Evolutionary conservation across 495 filamentous ascomycete species (phyloP).

Genomic region (Daldinia caldariorum): DNA sequence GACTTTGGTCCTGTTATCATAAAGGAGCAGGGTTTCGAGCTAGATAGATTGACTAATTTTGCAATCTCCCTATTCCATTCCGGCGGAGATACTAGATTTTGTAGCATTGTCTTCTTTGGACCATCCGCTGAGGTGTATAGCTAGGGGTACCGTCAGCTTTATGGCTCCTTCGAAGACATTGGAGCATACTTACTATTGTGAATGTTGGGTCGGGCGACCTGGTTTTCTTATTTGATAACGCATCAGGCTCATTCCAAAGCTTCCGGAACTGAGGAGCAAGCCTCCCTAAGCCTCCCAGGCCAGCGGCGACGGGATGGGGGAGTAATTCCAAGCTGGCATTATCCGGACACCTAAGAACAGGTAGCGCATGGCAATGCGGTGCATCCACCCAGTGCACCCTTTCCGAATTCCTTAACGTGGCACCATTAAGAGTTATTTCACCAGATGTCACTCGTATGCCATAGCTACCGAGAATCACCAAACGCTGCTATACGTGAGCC

Average conservation of each 20-base stretch:
- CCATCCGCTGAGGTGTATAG: conserved; percentile 58
- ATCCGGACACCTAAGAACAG: conserved; percentile 69
- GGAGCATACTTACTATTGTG: conserved; percentile 49
- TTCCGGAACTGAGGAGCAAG: conserved; percentile 76
- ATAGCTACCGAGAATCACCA: conserved; percentile 78
- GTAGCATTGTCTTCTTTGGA: conserved; percentile 58
- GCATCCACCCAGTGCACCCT: conserved; percentile 71
- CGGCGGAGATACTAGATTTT: conserved; percentile 69
- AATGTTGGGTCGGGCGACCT: conserved; percentile 44
- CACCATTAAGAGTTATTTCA: conserved; percentile 73
- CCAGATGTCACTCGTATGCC: conserved; percentile 70
- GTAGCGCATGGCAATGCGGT: conserved; percentile 79
- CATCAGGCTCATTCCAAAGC: conserved; percentile 71
- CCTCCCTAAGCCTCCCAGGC: conserved; percentile 65
- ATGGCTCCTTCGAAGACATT: not conserved
- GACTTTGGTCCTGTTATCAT: conserved; percentile 83
- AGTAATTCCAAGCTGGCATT: conserved; percentile 61
- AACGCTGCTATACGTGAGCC: conserved; percentile 56
- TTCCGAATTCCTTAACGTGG: conserved; percentile 65
- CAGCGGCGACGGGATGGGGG: conserved; percentile 60
- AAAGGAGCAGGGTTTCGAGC: conserved; percentile 56
- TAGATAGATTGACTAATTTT: conserved; percentile 51
- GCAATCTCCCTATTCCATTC: conserved; percentile 69
- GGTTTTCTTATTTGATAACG: conserved; percentile 10
- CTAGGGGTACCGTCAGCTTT: conserved; percentile 47